phyloP scores from a whole-genome alignment of 805 yeast species.

The Myxozyma kluyveri region DNA sequence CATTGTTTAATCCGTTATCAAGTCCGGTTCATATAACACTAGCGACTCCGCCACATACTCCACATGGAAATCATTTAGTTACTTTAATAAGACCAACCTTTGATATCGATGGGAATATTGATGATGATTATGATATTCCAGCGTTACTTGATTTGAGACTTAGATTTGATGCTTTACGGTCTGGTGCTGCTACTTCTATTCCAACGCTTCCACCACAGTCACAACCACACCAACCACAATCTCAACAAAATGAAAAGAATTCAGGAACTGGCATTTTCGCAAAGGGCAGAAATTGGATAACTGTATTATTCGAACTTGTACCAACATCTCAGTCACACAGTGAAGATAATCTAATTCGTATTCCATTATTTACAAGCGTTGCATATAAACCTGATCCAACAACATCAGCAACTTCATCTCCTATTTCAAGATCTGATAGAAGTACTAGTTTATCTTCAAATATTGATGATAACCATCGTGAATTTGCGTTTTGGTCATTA shows the following conservation, averaged over 20 bases:
- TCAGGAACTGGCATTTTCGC: conserved; percentile 15
- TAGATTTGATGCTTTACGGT: conserved; percentile 1
- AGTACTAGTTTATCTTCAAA: too few relatives aligned
- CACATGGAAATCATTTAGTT: conserved; percentile 13
- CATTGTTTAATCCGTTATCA: conserved; percentile 23
- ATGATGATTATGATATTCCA: conserved; percentile 27
- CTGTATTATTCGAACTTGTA: conserved; percentile 23
- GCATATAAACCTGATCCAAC: conserved; percentile 17
- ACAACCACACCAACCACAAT: not conserved
- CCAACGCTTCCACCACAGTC: not conserved
- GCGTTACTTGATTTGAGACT: conserved; percentile 7
- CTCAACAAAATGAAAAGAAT: not conserved
- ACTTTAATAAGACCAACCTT: conserved; percentile 22
- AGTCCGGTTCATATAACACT: conserved; percentile 16
- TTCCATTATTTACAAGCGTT: conserved; percentile 26
- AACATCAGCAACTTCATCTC: not conserved
- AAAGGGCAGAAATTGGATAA: conserved; percentile 25
- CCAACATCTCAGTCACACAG: conserved; percentile 1
- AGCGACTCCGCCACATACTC: conserved; percentile 23
- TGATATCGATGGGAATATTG: conserved; percentile 21
- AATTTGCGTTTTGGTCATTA: conserved; percentile 22
- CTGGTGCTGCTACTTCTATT: not conserved
- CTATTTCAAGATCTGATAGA: not conserved
- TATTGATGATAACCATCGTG: conserved; percentile 8
- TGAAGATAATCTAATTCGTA: conserved; percentile 8